Base-by-base conservation (phyloP, 2,329 filamentous ascomycete genomes). In the Coniochaeta hoffmannii region DNA sequence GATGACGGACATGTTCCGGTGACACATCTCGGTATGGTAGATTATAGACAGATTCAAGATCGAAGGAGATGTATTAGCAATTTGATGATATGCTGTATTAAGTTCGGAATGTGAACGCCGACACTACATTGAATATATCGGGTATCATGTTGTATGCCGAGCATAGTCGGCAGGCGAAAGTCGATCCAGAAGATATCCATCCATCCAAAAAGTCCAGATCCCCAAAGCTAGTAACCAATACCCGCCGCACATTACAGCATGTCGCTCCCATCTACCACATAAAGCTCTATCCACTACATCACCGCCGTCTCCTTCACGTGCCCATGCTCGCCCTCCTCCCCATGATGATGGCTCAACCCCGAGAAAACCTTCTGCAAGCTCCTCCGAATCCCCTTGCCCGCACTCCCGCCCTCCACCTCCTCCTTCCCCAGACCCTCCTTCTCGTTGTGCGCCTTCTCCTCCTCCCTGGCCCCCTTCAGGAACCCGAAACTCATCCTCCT, bases 341-440 rank as follows among this genome's bases (percentile, higher is more conserved):
- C 12, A 28, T 46, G 41, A n/a, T 46, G 41, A 28, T 64, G 54
- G 3, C 72, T 72, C 28, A 78, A 67, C 26, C 49, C 49, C 4
- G 73, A 73, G 5, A 78, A 65, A 3, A 75, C 76, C 60, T 69
- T 71, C 57, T 77, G 75, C 56, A 79, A 59, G 59, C 77, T 78
- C 56, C 71, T 69, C 54, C 76, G 66, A 41, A 79, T 72, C 1
- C 71, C 71, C 59, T 75, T 75, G 2, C 68, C 68, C 1, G 65
- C 56, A 4, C 66, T 63, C 4, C 62, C 58, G 19, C 66, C 62
- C 22, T 71, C 53, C 19, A 54, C 56, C 24, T 58, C 51, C 38
- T 31, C 54, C 56, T 52, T 55, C 17, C 57, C 58, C n/a, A 57
- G 53, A 38, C 50, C 57, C 30, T 57, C 56, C 19, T 55, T 56